phyloP scores from a whole-genome alignment of 1,284 basidiomycete species.

The Cryptococcus amylolentus region DNA sequence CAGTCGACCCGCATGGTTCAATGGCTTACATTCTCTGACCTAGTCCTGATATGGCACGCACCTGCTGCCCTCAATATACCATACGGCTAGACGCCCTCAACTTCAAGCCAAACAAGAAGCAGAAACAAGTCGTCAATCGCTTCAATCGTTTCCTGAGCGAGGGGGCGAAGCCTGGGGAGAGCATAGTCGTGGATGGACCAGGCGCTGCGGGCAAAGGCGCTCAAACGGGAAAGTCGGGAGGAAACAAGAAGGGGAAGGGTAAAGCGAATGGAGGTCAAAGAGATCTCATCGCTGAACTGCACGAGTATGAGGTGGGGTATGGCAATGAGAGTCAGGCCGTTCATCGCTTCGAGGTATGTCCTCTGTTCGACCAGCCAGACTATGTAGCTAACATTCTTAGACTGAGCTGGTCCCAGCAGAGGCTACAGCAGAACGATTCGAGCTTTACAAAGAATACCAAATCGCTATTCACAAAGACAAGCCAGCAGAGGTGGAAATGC shows the following conservation, averaged over 20 bases:
- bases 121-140: conserved; percentile 65
- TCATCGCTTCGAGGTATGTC: conserved; percentile 33
- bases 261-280: conserved; percentile 27
- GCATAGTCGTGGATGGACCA: conserved; percentile 3
- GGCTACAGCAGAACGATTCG: conserved; percentile 74
- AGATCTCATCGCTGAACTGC: conserved; percentile 36
- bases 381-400: conserved; percentile 48
- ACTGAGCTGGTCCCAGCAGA: conserved; percentile 69
- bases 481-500: conserved; percentile 52
- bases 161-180: conserved; percentile 17
- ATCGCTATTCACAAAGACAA: conserved; percentile 67
- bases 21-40: conserved; percentile 46
- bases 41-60: conserved; percentile 72
- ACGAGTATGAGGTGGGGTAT: conserved; percentile 28
- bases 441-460: conserved; percentile 73
- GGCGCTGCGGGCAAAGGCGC: conserved; percentile 1
- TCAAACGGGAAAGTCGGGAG: conserved; percentile 6
- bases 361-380: not conserved
- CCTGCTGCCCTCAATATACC: conserved; percentile 91
- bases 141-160: conserved; percentile 60
- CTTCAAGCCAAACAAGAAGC: conserved; percentile 75
- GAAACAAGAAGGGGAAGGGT: conserved; percentile 25
- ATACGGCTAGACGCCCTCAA: conserved; percentile 73
- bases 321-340: conserved; percentile 7
- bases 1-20: not conserved